Evolutionary conservation across 176 grass and related monocot genomes (phyloP), one percentile per base, ranked within the genome.

Genomic region (Thalia dealbata): DNA sequence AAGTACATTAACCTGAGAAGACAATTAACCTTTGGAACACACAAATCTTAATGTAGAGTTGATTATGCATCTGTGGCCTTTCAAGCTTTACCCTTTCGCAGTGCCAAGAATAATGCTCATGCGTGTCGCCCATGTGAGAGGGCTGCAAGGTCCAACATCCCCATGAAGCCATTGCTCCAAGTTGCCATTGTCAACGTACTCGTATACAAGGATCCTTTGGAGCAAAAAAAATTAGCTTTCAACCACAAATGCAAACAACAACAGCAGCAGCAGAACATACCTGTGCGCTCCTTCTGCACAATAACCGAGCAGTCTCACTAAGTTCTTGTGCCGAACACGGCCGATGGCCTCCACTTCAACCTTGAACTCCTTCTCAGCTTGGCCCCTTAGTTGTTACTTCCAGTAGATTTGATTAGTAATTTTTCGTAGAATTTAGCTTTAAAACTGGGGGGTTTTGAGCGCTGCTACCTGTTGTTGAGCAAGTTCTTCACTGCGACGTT

Each of bases 321-420:
- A 64, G 28, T 64, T 64, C 61, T 64, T 64, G 28, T 64, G 61
- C 28, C 61, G 61, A 64, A 64, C 61, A 26, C 61, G 61, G 25
- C 61, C 61, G 25, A 64, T 64, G 24, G 61, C 61, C 28, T 64
- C 61, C 26, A 64, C 61, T 64, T 64, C 61, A 30, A 64, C 61
- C 61, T 29, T 64, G 61, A 64, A 64, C 28, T 64, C 61, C 23
- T 28, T 64, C 61, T 64, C 61, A 64, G 61, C 61, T 64, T 64
- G 61, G 25, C 61, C 61, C 61, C 61, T 64, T 1, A 15, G 45
- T 38, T 38, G 1, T 48, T 48, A 48, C 45, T 48, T 48, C 10
- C 45, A 48, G 6, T 48, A 48, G 45, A 48, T 48, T 0, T 7
- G 45, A 48, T 48, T 2, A 48, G 6, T 8, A 9, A 10, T 48